Base-by-base conservation (phyloP, 2,329 filamentous ascomycete species). In the Fragosphaeria purpurea region DNA sequence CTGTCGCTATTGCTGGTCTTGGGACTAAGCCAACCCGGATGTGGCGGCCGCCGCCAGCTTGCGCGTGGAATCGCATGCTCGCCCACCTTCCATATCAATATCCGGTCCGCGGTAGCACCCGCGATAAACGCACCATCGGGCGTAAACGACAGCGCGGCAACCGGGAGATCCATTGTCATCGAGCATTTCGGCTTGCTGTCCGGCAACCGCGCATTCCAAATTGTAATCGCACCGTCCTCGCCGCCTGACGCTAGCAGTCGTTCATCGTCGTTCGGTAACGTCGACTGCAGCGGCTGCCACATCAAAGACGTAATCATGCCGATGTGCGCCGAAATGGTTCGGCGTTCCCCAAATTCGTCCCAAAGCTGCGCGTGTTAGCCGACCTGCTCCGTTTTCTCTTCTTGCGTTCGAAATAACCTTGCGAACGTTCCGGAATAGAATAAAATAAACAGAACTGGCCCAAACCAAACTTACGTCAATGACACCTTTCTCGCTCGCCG, bases 81-180 rank as follows among this genome's bases (percentile, higher is more conserved):
- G 53, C 76, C 78, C 10, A 82, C 74, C 60, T 82, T 83, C 79
- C 80, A 84, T 44, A 84, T 81, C 40, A 82, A 64, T 11, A 83
- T 76, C 51, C 71, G 72, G 37, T 75, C 73, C 22, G 71, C 71
- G 0, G 79, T 82, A 5, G 78, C 80, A 5, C 77, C 79, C 0
- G 80, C 80, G 47, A 84, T 74, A 56, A 81, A 82, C 22, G 73
- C 73, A 2, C 80, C 80, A 53, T 83, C 79, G 0, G 80, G 80
- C 0, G 79, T 82, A 53, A 83, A 83, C 1, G 80, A 71, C 2
- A 83, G 67, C 31, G 75, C 74, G 41, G 80, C 73, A 43, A 83
- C 75, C 7, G 77, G 72, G 1, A 70, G 68, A 32, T 61, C 63
- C 75, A 83, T 82, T 0, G 76, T 82, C 66, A 83, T 74, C 50